Percentiles rank a stretch among this genome's conserved stretches.
Conservation (phyloP, 1,284 basidiomycete species). For the Sanghuangporus weigelae region DNA sequence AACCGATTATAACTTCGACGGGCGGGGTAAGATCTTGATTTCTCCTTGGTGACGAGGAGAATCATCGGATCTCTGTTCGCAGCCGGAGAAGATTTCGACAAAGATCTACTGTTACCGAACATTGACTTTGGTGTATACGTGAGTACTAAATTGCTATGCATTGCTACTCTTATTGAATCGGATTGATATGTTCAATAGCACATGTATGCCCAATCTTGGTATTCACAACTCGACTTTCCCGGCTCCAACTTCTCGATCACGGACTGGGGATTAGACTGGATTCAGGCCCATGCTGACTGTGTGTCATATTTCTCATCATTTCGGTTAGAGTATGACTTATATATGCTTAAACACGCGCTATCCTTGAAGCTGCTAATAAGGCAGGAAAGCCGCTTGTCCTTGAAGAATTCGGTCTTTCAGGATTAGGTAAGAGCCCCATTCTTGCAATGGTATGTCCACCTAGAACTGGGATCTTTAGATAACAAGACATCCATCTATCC, state of each 20-base stretch:
- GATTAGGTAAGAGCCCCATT: slow-evolving; percentile 30
- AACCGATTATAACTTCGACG: slow-evolving; percentile 54
- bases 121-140: slow-evolving; percentile 55
- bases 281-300: slow-evolving; percentile 42
- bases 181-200: slow-evolving; percentile 31
- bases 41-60: not conserved
- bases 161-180: not conserved
- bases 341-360: too few species aligned
- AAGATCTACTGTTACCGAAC: slow-evolving; percentile 42
- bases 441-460: not conserved
- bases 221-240: slow-evolving; percentile 33
- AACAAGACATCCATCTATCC: slow-evolving; percentile 50
- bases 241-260: slow-evolving; percentile 46
- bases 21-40: slow-evolving; percentile 33
- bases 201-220: slow-evolving; percentile 50
- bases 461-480: slow-evolving; percentile 25
- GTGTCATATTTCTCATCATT: slow-evolving; percentile 10
- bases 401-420: slow-evolving; percentile 50
- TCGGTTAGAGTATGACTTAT: not conserved
- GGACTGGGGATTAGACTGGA: slow-evolving; percentile 51
- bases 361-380: slow-evolving; percentile 35
- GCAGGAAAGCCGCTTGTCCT: slow-evolving; percentile 48
- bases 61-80: not conserved
- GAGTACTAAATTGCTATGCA: not conserved
- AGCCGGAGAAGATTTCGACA: slow-evolving; percentile 54